Conservation (phyloP, 169 alveolate genomes). For the Eimeria maxima region DNA sequence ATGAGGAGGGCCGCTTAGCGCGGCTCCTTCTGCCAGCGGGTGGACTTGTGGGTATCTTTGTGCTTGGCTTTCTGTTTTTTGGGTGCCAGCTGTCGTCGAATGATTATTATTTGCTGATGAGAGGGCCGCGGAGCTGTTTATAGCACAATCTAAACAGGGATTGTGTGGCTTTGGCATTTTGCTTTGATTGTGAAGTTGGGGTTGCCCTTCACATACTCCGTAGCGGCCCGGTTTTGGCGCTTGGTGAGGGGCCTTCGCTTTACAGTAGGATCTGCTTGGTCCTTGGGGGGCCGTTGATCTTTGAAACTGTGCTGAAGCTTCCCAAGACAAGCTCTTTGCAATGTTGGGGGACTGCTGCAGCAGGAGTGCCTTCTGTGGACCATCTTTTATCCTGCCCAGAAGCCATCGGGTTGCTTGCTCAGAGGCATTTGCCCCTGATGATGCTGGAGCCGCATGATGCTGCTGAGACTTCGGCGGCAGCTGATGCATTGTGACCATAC, state of each 20-base stretch:
- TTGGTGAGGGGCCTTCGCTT: neutral
- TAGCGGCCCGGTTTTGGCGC: neutral
- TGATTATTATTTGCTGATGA: neutral
- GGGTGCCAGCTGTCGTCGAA: neutral
- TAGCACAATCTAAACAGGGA: neutral
- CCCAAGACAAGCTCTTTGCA: neutral
- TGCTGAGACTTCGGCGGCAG: constrained; percentile 20
- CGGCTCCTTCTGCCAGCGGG: neutral
- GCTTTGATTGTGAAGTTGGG: neutral
- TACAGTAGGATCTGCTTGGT: neutral
- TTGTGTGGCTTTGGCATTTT: neutral
- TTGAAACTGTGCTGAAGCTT: neutral
- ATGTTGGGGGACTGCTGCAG: constrained; percentile 46
- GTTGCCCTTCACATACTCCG: neutral
- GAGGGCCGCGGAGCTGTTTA: neutral
- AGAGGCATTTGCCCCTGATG: neutral
- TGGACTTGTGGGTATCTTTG: neutral
- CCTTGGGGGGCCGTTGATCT: neutral
- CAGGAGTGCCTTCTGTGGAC: constrained; percentile 37
- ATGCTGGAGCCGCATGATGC: constrained; percentile 9
- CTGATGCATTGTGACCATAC: neutral
- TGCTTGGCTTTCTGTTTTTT: neutral
- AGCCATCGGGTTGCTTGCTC: constrained; percentile 57
- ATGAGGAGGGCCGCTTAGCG: neutral
- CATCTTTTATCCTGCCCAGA: constrained; percentile 55